Evolutionary conservation across 805 yeast genomes (phyloP).

Genomic region (Candida jianshihensis): DNA sequence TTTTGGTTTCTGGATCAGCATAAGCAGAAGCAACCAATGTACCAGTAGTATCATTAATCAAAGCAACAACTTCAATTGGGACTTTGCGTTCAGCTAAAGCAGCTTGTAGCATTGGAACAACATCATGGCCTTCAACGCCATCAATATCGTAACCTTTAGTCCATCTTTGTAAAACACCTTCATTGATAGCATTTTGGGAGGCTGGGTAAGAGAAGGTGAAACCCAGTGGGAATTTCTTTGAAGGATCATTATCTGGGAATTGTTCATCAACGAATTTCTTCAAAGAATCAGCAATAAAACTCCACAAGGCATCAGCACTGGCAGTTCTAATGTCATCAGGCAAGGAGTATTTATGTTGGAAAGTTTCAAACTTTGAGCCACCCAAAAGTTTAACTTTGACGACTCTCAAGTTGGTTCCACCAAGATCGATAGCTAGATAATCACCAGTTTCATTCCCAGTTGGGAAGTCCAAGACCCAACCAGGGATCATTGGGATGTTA

Average conservation of each 20-base stretch:
- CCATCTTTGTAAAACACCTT: slow-evolving; percentile 91
- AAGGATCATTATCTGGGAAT: slow-evolving; percentile 57
- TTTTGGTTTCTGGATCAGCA: slow-evolving; percentile 78
- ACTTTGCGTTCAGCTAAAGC: slow-evolving; percentile 58
- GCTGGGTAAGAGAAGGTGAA: slow-evolving; percentile 95
- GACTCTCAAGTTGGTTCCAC: slow-evolving; percentile 95
- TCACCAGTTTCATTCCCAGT: slow-evolving; percentile 88
- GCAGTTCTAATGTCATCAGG: slow-evolving; percentile 79
- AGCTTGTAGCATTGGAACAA: slow-evolving; percentile 81
- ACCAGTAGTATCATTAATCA: slow-evolving; percentile 96
- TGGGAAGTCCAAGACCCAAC: slow-evolving; percentile 94
- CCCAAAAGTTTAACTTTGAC: slow-evolving; percentile 84
- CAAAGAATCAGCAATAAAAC: slow-evolving; percentile 78
- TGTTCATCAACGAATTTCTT: slow-evolving; percentile 59
- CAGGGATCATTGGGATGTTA: slow-evolving; percentile 93
- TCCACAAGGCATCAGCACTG: slow-evolving; percentile 68
- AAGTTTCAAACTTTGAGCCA: slow-evolving; percentile 73
- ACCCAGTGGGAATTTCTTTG: slow-evolving; percentile 67
- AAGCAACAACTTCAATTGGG: slow-evolving; percentile 83
- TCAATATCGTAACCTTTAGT: slow-evolving; percentile 95
- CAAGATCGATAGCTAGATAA: slow-evolving; percentile 89
- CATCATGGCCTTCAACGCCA: slow-evolving; percentile 91
- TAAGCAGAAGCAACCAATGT: slow-evolving; percentile 93
- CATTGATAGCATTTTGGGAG: slow-evolving; percentile 73
- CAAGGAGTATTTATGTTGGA: slow-evolving; percentile 79